Evolutionary conservation across 768 basidiomycete genomes (phyloP), one percentile per base, ranked within the genome.

Genomic region (Phaeotremella fagi): DNA sequence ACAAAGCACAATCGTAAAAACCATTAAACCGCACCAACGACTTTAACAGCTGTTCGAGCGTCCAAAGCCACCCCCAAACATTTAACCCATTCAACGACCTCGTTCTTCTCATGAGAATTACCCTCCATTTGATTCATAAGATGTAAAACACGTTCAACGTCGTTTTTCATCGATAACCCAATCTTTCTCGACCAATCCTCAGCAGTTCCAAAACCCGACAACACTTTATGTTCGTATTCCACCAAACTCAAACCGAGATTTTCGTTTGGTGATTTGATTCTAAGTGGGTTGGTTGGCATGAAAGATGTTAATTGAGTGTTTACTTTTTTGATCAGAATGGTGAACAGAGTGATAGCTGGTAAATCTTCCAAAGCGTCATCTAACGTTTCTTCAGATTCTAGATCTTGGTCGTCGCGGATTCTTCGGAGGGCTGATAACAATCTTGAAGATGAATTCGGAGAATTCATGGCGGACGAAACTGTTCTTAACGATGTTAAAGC

Each of bases 331-430:
- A 48, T 50, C 2, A 74, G 46, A 4, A 74, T 29, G 14, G 61
- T 58, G 55, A 71, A 67, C 4, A 74, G 62, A 4, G 62, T 53
- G 20, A 74, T 62, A 9, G 69, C 57, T n/a, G 71, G 71, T 16
- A 71, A 33, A 54, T 74, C 73, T 45, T 74, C 73, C 42, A 67
- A 54, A 0, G 73, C 73, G 46, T 74, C 73, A 35, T 72, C 66
- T 4, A 72, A 52, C 25, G 55, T 50, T 20, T 72, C 73, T 29
- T 72, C 68, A 12, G 55, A 53, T 0, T 54, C 53, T 33, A 62
- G 60, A 24, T 66, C 63, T 9, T 68, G 47, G 38, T 74, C 71
- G 54, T 74, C 73, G 29, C 69, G 53, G 25, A 74, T 53, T 20
- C 69, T 45, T n/a, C 64, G 48, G 22, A 59, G 48, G 33, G 55